A percentile compares a stretch with the other conserved stretches of the same genome.
These are phyloP conservation scores for Cordyceps militaris DNA, from an alignment of 2,329 filamentous ascomycete genomes.

Conservation along the genomic window DNA sequence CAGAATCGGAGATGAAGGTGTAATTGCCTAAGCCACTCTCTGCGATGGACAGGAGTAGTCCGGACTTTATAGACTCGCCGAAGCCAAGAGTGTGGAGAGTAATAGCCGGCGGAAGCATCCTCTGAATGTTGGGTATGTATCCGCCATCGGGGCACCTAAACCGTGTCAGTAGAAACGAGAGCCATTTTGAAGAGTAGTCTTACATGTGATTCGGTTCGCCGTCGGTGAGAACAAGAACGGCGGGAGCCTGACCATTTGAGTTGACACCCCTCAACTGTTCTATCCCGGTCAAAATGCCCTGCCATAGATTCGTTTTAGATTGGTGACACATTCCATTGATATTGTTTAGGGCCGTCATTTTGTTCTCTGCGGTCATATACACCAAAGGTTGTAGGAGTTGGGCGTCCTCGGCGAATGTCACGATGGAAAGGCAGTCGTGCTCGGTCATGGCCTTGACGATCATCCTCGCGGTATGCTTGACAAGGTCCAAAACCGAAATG, in stretches of 20 bases:
- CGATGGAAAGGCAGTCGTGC: constrained; percentile 50
- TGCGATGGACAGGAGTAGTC: constrained; percentile 52
- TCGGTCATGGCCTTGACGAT: constrained; percentile 50
- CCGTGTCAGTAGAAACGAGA: neutral
- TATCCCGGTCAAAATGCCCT: constrained; percentile 46
- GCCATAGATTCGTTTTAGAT: constrained; percentile 49
- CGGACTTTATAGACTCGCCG: constrained; percentile 31
- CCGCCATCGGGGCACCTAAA: constrained; percentile 40
- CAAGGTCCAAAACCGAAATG: constrained; percentile 49
- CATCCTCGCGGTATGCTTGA: constrained; percentile 52
- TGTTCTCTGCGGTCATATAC: constrained; percentile 40
- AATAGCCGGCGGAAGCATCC: constrained; percentile 33
- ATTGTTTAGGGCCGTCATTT: constrained; percentile 32
- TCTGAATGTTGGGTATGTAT: constrained; percentile 47
- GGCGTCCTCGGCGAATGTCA: constrained; percentile 42
- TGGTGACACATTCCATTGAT: constrained; percentile 36
- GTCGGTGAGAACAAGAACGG: constrained; percentile 48
- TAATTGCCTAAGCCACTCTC: constrained; percentile 52
- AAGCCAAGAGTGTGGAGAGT: constrained; percentile 35
- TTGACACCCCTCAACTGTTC: constrained; percentile 34
- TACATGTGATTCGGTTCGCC: constrained; percentile 48
- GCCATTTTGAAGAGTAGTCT: constrained; percentile 13
- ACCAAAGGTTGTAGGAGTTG: constrained; percentile 39
- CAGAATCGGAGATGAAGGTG: constrained; percentile 53
- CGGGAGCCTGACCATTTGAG: constrained; percentile 34